Percentiles rank a stretch among this genome's conserved stretches.
Evolutionary conservation across 2,329 filamentous ascomycete genomes (phyloP).

Genomic region (Exutisphaerella laricina): DNA sequence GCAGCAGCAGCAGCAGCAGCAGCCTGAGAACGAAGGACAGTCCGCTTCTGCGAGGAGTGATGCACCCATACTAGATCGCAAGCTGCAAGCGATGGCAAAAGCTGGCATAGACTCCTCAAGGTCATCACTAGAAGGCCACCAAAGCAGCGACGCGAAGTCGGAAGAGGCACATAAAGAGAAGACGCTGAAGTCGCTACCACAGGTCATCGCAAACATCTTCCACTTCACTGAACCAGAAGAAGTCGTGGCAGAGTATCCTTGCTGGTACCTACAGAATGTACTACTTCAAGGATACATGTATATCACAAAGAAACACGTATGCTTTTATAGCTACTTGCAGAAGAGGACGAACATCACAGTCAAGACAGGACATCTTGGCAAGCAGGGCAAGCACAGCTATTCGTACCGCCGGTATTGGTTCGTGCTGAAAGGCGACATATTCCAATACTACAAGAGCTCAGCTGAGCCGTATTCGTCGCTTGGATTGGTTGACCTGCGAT

Average conservation of each 20-base stretch:
- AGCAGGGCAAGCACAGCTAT: slow-evolving; percentile 81
- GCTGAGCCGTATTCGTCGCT: slow-evolving; percentile 86
- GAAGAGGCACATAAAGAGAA: slow-evolving; percentile 1
- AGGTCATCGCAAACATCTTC: slow-evolving; percentile 56
- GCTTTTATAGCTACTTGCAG: slow-evolving; percentile 95
- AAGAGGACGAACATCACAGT: slow-evolving; percentile 75
- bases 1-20: slow-evolving; percentile 12
- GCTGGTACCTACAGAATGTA: slow-evolving; percentile 87
- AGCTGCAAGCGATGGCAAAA: slow-evolving; percentile 39
- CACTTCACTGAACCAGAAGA: slow-evolving; percentile 75
- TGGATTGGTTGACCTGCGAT: slow-evolving; percentile 86
- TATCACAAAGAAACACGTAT: slow-evolving; percentile 86
- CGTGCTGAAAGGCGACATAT: slow-evolving; percentile 79
- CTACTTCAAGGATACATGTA: slow-evolving; percentile 94
- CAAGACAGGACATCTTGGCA: slow-evolving; percentile 84
- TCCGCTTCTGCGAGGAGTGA: slow-evolving; percentile 40
- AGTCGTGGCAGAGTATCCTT: slow-evolving; percentile 87
- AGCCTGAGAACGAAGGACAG: slow-evolving; percentile 4
- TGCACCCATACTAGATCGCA: slow-evolving; percentile 70
- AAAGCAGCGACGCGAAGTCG: slow-evolving; percentile 3
- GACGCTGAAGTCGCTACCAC: slow-evolving; percentile 13
- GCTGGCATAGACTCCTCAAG: slow-evolving; percentile 26
- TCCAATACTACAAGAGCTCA: slow-evolving; percentile 81
- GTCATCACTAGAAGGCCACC: slow-evolving; percentile 5
- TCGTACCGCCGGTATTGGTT: slow-evolving; percentile 93